phyloP scores from a whole-genome alignment of 345 rosid genomes.

The Murraya paniculata region DNA sequence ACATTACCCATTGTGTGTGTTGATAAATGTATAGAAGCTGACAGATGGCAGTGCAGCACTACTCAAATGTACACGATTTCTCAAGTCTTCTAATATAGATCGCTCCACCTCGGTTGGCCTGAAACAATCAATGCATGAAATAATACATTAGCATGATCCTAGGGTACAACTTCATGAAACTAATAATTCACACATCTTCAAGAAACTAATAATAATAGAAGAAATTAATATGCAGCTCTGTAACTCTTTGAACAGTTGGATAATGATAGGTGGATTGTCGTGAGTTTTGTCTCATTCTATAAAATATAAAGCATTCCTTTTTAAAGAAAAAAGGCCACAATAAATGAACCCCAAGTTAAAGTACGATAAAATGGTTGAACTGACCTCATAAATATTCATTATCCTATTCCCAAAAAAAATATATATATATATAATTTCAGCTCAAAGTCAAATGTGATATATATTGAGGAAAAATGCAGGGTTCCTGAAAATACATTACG shows the following conservation, averaged over 20 bases:
- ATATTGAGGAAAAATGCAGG: slow-evolving; percentile 13
- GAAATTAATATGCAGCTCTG: background rate
- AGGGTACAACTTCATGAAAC: background rate
- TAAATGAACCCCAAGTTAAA: background rate
- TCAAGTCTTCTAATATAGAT: slow-evolving; percentile 90
- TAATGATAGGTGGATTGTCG: background rate
- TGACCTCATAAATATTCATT: background rate
- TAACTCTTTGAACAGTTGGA: background rate
- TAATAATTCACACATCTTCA: background rate
- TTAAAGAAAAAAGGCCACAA: background rate
- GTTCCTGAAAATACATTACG: slow-evolving; percentile 56
- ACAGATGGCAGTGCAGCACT: slow-evolving; percentile 79
- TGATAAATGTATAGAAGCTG: slow-evolving; percentile 90
- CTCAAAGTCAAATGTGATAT: background rate
- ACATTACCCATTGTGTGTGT: slow-evolving; percentile 83
- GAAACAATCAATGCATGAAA: slow-evolving; percentile 20
- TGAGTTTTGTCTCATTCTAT: background rate
- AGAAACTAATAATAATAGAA: background rate
- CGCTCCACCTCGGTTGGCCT: slow-evolving; percentile 88
- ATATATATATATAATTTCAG: background rate
- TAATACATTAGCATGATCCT: background rate
- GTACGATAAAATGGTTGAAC: background rate
- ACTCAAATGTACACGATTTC: slow-evolving; percentile 91
- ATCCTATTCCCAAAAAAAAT: background rate
- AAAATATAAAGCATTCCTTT: background rate